Base-by-base conservation (phyloP, 306 rosid species). In the Vigna radiata region DNA sequence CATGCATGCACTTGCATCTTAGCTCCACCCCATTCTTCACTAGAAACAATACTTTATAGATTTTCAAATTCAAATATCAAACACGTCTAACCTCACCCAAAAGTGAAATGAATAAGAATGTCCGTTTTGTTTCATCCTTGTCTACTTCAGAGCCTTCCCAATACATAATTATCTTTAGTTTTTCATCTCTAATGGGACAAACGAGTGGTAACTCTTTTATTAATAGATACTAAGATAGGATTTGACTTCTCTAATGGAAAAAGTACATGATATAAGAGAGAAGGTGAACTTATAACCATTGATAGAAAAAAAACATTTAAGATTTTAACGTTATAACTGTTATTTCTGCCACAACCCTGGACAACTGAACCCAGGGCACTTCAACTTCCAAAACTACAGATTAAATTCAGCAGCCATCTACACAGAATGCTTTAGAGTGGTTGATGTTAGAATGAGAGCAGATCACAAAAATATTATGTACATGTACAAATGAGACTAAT, bases 21-120 rank as follows among this genome's bases (percentile, higher is more conserved):
- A 60, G 70, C 29, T 44, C 59, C 67, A 59, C 36, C 19, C 19
- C 17, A 2, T 73, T 31, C 33, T 44, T 44, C 2, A 23, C 50
- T 3, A 19, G 54, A 76, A 64, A 76, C 21, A 36, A 33, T 6
- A 76, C 1, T n/a, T 53, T 0, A 17, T 75, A 59, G 14, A 23
- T 75, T 49, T 27, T 31, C 52, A 62, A 75, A 62, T 75, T 63
- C 47, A 59, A 60, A 12, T 14, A 59, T 75, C 47, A 59, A 60
- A 12, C 19, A 59, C 36, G 16, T 47, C 55, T 58, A 56, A 75
- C 79, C 41, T 9, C 77, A 15, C 36, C 23, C 48, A 59, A 8
- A 70, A 70, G 27, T 31, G 27, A 61, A 47, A 61, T 46, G 60
- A 17, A 47, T 16, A 59, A 75, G 62, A 48, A 15, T n/a, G 76